Evolutionary conservation across 2,329 filamentous ascomycete species (phyloP).

Genomic region (Tetracladium maxilliforme): DNA sequence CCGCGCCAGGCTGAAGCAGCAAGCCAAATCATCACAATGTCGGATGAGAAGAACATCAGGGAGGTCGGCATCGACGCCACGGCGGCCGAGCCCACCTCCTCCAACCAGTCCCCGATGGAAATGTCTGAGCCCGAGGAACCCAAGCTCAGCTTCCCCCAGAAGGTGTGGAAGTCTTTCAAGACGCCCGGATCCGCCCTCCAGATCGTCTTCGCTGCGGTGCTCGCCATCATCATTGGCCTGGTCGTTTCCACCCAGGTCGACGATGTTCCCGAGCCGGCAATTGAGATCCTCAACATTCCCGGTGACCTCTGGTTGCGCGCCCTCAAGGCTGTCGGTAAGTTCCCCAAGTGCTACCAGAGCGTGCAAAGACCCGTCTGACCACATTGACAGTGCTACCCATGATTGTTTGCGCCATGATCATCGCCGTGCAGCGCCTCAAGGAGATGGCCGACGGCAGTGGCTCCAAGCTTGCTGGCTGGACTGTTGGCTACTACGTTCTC

Average conservation of each 20-base stretch:
- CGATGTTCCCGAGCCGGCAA: constrained; percentile 24
- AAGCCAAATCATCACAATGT: too few relatives aligned
- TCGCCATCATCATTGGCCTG: constrained; percentile 34
- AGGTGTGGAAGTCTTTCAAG: constrained; percentile 21
- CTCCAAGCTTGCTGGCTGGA: constrained; percentile 28
- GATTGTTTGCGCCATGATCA: constrained; percentile 34
- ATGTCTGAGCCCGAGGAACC: too few relatives aligned
- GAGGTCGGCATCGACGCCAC: too few relatives aligned
- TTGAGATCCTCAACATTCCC: constrained; percentile 28
- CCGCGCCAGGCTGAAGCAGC: too few relatives aligned
- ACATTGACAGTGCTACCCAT: constrained; percentile 28
- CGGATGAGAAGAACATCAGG: too few relatives aligned
- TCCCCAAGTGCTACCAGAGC: background rate
- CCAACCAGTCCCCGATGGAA: too few relatives aligned
- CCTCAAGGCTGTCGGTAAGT: constrained; percentile 29
- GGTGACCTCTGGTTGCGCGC: constrained; percentile 33
- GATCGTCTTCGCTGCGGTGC: constrained; percentile 29
- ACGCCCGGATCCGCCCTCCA: constrained; percentile 29
- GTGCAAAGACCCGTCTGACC: background rate
- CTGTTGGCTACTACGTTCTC: constrained; percentile 30
- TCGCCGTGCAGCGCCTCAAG: constrained; percentile 31
- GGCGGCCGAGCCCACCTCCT: too few relatives aligned
- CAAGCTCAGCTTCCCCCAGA: too few relatives aligned
- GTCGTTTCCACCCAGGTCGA: constrained; percentile 25
- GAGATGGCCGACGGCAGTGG: constrained; percentile 27